Base-by-base conservation (phyloP, 1,284 basidiomycete genomes). In the Microbotryomycetes sp. region DNA sequence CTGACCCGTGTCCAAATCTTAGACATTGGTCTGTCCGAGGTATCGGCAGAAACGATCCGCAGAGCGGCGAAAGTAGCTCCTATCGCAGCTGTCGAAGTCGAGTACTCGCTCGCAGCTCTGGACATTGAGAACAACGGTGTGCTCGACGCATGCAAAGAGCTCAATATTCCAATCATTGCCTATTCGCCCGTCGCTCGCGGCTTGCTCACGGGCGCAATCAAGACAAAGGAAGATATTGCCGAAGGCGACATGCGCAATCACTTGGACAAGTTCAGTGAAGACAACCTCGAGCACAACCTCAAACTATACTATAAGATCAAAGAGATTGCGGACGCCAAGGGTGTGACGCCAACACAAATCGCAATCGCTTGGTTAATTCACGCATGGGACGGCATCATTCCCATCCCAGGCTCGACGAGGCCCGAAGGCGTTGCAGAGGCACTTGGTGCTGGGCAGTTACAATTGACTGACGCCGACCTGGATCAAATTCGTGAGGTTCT, bases 101-200 rank as follows among this genome's bases (percentile, higher is more conserved):
- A 73, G 59, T 79, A 78, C 71, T 77, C 74, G 4, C 75, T 78
- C 0, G 79, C 75, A 72, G 73, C 70, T 57, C 71, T 74, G 35
- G 76, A 78, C 52, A 76, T 77, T 24, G 79, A 81, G 60, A 72
- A 76, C 51, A 72, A 75, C 53, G 76, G 76, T 16, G 77, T 76
- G 21, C 56, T 76, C 52, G 64, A 67, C 0, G 75, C 70, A 23
- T 77, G 75, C 66, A 75, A 77, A 29, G 79, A 82, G 60, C 76
- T 81, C 18, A 75, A 76, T 2, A 75, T 82, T 41, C 76, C 83
- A 18, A 77, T 87, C 53, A 76, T 85, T 11, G 83, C 83, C 3
- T 87, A 86, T 70, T 62, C 47, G 46, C 83, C 83, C 0, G 76
- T 86, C 15, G 84, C 83, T 4, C 76, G 83, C 15, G 86, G 86